A percentile compares a stretch with the other conserved stretches of the same genome.
phyloP scores from a whole-genome alignment of 2,329 filamentous ascomycete genomes.

The Epichloe typhina region DNA sequence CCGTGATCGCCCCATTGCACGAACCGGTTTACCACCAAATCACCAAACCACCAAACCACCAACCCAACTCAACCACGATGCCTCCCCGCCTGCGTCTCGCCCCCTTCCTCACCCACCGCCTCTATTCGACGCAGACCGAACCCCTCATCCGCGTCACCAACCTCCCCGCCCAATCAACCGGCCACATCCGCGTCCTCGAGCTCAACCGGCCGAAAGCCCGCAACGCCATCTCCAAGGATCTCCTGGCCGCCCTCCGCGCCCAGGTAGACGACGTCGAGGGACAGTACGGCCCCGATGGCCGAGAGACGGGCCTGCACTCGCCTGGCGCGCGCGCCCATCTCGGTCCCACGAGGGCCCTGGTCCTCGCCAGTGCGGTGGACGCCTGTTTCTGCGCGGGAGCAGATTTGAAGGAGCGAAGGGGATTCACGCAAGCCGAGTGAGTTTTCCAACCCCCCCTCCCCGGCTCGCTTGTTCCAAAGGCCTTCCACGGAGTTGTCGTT shows the following conservation, averaged over 20 bases:
- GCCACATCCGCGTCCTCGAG: slow-evolving; percentile 77
- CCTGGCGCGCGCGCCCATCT: slow-evolving; percentile 28
- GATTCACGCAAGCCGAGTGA: slow-evolving; percentile 67
- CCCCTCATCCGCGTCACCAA: slow-evolving; percentile 57
- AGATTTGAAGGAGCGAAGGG: slow-evolving; percentile 76
- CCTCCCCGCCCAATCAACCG: slow-evolving; percentile 64
- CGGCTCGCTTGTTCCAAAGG: too few species aligned
- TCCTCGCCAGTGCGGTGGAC: slow-evolving; percentile 77
- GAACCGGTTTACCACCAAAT: too few species aligned
- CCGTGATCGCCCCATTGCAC: too few species aligned
- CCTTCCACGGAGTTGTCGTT: too few species aligned
- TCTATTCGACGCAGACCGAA: slow-evolving; percentile 26
- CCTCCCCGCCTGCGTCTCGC: slow-evolving; percentile 17
- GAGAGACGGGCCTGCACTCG: slow-evolving; percentile 28
- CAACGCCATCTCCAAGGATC: slow-evolving; percentile 76
- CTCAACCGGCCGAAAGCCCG: slow-evolving; percentile 74
- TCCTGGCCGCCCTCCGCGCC: slow-evolving; percentile 58
- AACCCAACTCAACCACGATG: slow-evolving; percentile 11
- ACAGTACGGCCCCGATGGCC: slow-evolving; percentile 43
- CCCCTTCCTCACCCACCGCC: slow-evolving; percentile 10
- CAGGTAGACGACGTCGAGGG: slow-evolving; percentile 60
- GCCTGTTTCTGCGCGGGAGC: slow-evolving; percentile 86
- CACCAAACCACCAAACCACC: not conserved
- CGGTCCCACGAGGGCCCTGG: slow-evolving; percentile 61
- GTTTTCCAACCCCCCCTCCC: slow-evolving; percentile 11